phyloP scores from a whole-genome alignment of 441 rosid genomes.

The Codiaeum variegatum region DNA sequence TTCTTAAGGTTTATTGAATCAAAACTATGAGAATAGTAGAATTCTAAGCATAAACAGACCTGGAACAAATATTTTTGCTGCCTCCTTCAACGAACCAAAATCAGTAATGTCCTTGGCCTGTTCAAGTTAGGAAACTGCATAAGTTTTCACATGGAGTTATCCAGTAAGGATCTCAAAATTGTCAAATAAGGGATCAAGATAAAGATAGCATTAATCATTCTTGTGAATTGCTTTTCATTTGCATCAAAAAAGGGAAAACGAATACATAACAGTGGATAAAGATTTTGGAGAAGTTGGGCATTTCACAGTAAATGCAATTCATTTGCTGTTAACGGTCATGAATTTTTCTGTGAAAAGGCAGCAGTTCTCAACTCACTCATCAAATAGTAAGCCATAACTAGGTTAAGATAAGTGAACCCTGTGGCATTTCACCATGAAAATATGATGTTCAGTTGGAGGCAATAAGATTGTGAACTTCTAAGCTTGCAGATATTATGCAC shows the following conservation, averaged over 20 bases:
- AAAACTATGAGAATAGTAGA: neutral
- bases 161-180: neutral
- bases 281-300: neutral
- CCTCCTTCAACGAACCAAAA: conserved; percentile 79
- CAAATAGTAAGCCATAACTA: neutral
- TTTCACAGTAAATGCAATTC: no score
- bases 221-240: neutral
- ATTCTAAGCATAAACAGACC: conserved; percentile 31
- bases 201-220: neutral
- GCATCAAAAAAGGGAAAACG: neutral
- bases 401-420: neutral
- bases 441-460: neutral
- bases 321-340: neutral
- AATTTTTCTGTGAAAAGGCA: neutral
- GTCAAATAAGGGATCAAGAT: neutral
- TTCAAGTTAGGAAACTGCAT: conserved; percentile 19
- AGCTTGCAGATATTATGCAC: neutral
- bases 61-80: conserved; percentile 79
- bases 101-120: conserved; percentile 85
- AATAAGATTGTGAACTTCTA: neutral
- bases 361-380: neutral
- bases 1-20: neutral
- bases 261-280: neutral
- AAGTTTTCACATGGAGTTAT: conserved; percentile 14
- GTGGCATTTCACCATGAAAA: neutral